A percentile compares a stretch with the other conserved stretches of the same genome.
phyloP scores from a whole-genome alignment of 163 green algal genomes.

The Scenedesmus sp. region DNA sequence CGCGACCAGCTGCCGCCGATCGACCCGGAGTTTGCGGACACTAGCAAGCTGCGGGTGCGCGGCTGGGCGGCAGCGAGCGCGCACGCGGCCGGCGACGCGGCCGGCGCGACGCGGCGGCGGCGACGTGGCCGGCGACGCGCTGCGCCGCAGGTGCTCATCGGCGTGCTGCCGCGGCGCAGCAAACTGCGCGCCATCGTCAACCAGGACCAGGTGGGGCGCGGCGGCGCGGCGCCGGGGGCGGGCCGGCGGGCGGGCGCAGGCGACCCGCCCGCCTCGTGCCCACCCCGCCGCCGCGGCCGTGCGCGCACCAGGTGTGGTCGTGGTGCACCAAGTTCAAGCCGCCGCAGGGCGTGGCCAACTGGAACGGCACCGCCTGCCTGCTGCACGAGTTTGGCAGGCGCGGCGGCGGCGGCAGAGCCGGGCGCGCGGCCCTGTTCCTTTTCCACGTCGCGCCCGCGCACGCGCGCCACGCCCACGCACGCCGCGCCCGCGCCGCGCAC shows the following conservation, averaged over 20 bases:
- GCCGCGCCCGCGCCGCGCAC: no score
- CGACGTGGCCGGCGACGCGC: no score
- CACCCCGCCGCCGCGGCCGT: no score
- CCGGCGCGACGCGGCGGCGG: no score
- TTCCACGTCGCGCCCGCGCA: no score
- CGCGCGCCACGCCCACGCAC: no score
- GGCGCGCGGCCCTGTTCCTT: conserved; percentile 1
- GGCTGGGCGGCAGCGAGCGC: neutral
- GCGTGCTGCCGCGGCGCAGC: conserved; percentile 7
- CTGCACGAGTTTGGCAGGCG: conserved; percentile 44
- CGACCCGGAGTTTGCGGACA: conserved; percentile 38
- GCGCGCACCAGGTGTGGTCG: conserved; percentile 52
- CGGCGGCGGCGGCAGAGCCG: neutral
- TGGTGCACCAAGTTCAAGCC: conserved; percentile 47
- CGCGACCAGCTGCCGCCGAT: conserved; percentile 22
- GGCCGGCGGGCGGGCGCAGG: no score
- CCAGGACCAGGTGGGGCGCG: conserved; percentile 38
- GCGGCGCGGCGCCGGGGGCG: no score
- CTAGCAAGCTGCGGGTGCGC: conserved; percentile 33
- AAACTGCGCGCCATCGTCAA: conserved; percentile 20
- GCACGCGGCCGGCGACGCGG: no score
- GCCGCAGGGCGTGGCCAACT: conserved; percentile 26
- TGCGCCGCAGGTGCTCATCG: conserved; percentile 38
- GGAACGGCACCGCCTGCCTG: conserved; percentile 38
- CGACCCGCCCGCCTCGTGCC: no score